These are phyloP conservation scores for Hypomyces perniciosus DNA, from an alignment of 2,329 filamentous ascomycete species.

Conservation along the genomic window DNA sequence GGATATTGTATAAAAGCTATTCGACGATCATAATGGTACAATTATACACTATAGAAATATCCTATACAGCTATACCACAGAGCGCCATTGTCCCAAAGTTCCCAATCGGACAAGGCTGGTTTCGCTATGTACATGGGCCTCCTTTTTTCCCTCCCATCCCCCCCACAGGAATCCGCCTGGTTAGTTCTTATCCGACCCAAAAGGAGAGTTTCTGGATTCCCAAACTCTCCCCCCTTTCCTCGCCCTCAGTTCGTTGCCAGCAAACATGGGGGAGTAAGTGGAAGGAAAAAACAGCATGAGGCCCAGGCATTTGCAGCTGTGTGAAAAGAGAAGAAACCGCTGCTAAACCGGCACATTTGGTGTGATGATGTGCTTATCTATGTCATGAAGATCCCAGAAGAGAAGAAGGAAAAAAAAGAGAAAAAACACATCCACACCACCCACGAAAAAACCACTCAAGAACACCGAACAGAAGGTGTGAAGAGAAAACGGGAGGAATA, in stretches of 20 bases:
- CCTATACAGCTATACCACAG: slow-evolving; percentile 19
- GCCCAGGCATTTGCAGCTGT: not conserved
- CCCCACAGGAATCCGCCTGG: not conserved
- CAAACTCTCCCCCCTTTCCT: not conserved
- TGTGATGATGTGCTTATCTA: slow-evolving; percentile 6
- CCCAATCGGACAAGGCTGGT: slow-evolving; percentile 3
- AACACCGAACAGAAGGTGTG: slow-evolving; percentile 10
- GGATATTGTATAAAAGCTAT: not conserved
- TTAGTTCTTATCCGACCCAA: not conserved
- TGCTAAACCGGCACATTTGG: slow-evolving; percentile 18
- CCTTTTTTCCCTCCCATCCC: not conserved
- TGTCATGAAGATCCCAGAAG: slow-evolving; percentile 8
- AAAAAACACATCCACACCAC: slow-evolving; percentile 6
- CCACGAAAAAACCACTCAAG: slow-evolving; percentile 4
- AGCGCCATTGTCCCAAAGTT: not conserved
- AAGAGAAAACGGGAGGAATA: not conserved
- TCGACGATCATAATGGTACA: slow-evolving; percentile 12
- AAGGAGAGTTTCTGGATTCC: not conserved
- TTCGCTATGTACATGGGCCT: slow-evolving; percentile 6
- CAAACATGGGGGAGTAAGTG: not conserved
- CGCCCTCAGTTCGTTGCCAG: slow-evolving; percentile 2
- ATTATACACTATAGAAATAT: slow-evolving; percentile 21
- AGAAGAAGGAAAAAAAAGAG: slow-evolving; percentile 5
- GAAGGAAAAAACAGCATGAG: not conserved
- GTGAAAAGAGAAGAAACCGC: slow-evolving; percentile 14